phyloP scores from a whole-genome alignment of 352 stramenopile genomes.

The Phytopythium vexans region DNA sequence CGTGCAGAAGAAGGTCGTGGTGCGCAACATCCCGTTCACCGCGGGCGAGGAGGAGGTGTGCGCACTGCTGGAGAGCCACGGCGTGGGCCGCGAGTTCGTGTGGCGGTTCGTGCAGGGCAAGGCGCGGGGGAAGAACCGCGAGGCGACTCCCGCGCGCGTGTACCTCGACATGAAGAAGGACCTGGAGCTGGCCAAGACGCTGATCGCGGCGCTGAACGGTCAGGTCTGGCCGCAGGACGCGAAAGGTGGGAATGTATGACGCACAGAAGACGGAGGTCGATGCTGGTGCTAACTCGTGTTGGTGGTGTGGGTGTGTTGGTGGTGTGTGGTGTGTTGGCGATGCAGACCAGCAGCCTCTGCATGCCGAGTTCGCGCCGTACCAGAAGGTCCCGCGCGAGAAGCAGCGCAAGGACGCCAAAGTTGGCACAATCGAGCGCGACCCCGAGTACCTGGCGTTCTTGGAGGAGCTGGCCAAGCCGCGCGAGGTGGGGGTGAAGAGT shows the following conservation, averaged over 20 bases:
- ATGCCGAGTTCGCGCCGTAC: constrained; percentile 74
- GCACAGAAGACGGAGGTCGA: not conserved
- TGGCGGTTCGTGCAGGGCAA: constrained; percentile 69
- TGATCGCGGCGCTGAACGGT: constrained; percentile 57
- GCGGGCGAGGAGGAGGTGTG: constrained; percentile 34
- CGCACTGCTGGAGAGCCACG: constrained; percentile 32
- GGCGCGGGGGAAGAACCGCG: constrained; percentile 52
- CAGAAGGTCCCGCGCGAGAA: constrained; percentile 83
- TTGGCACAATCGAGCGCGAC: constrained; percentile 69
- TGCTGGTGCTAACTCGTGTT: constrained; percentile 1
- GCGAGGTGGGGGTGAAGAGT: constrained; percentile 37
- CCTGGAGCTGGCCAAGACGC: constrained; percentile 33
- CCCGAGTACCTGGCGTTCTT: constrained; percentile 73
- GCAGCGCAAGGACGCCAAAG: constrained; percentile 73
- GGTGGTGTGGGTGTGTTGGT: not conserved
- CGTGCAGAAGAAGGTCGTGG: constrained; percentile 61
- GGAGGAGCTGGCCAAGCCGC: constrained; percentile 58
- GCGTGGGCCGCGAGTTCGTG: constrained; percentile 30
- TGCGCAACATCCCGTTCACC: constrained; percentile 62
- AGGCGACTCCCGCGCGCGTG: constrained; percentile 38
- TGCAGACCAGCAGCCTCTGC: constrained; percentile 19
- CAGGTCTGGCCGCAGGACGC: constrained; percentile 25
- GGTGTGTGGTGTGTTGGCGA: not conserved
- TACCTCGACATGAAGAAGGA: constrained; percentile 80
- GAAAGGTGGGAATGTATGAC: constrained; percentile 21